Percentiles rank a stretch among this genome's conserved stretches.
Evolutionary conservation across 2,329 filamentous ascomycete species (phyloP).

Genomic region (Arthrinium phaeospermum): DNA sequence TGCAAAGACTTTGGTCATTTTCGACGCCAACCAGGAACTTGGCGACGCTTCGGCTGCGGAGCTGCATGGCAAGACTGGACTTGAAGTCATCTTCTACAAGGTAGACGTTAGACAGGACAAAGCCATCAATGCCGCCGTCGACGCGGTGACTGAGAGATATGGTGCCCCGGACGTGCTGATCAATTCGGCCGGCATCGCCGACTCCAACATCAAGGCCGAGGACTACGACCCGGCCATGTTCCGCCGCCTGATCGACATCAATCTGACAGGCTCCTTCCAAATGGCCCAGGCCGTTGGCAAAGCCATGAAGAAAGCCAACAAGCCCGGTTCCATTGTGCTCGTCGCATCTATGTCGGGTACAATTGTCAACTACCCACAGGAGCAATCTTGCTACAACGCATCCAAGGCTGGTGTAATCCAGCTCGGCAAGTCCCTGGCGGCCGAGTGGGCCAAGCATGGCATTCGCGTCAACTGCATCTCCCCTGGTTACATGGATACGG

Average conservation of each 20-base stretch:
- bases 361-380: constrained; percentile 86
- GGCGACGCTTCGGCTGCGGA: constrained; percentile 73
- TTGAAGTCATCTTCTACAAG: constrained; percentile 78
- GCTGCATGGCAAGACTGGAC: constrained; percentile 73
- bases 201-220: constrained; percentile 85
- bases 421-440: constrained; percentile 79
- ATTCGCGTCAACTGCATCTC: constrained; percentile 87
- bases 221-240: constrained; percentile 78
- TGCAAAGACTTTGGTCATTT: constrained; percentile 74
- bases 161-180: constrained; percentile 77
- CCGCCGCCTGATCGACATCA: constrained; percentile 81
- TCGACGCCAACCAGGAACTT: constrained; percentile 78
- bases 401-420: constrained; percentile 82
- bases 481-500: constrained; percentile 87
- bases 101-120: constrained; percentile 77
- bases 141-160: constrained; percentile 68
- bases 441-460: constrained; percentile 82
- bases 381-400: constrained; percentile 83
- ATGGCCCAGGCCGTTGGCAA: constrained; percentile 75
- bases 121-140: constrained; percentile 72
- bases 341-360: constrained; percentile 82
- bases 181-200: constrained; percentile 80
- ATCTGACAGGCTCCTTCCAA: constrained; percentile 79
- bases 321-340: constrained; percentile 75
- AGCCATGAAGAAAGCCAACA: constrained; percentile 74